Evolutionary conservation across 108 stramenopile genomes (phyloP), one percentile per base, ranked within the genome.

Genomic region (Skeletonema tropicum): DNA sequence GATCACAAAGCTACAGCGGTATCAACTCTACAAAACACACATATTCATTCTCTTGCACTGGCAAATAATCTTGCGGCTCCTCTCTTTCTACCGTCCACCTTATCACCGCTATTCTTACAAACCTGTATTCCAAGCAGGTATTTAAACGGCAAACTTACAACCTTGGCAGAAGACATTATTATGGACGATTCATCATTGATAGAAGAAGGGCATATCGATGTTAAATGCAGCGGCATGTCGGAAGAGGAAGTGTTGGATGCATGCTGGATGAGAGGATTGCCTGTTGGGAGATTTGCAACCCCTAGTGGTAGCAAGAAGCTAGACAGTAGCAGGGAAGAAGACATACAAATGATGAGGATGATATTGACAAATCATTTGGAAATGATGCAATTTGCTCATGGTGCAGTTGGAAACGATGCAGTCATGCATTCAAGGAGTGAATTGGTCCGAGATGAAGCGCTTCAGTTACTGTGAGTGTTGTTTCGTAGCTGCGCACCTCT

Each of bases 231-330:
- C 6, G 68, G 49, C 0, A 58, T 78, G 77, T 71, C 67, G 0
- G 74, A 75, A 41, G 66, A 61, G 12, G 74, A 75, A n/a, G 46
- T 75, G 1, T 67, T 75, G 41, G 74, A 75, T 25, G 74, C 74
- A 4, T 75, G 74, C 23, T 75, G 74, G 66, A 11, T 75, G 14
- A 65, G 74, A 35, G 66, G 66, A 33, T 68, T 75, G 60, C 74
- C 74, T 3, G 14, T 74, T 0, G 72, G 72, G 26, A 41, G 63
- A 14, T 73, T 73, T 49, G 74, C 39, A 6, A 64, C 1, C 23
- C 1, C 31, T 15, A 36, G 36, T 46, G 64, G 26, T 52, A 29
- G 21, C 30, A 8, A 15, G 15, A 13, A 7, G 15, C 8, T 49
- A 49, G 62, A 29, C 6, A 45, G 33, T 15, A 25, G 4, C 13